Conservation (phyloP, 1,284 basidiomycete genomes). For the Earliella scabrosa region DNA sequence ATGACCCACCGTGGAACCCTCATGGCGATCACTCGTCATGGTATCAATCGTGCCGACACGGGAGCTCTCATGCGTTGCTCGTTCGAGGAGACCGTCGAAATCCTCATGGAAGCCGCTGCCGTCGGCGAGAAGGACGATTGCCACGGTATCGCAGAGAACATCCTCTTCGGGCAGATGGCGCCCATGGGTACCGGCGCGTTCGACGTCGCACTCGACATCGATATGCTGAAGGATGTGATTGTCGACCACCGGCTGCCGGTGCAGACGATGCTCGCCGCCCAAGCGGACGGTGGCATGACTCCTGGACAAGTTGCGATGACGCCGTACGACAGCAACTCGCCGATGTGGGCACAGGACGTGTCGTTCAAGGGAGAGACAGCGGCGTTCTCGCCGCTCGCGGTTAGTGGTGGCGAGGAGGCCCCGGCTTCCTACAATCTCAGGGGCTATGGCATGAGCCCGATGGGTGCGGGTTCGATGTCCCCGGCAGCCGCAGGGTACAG, state of each 20-base stretch:
- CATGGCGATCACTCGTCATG: conserved; percentile 99
- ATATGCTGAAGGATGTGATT: conserved; percentile 99
- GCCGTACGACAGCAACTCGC: conserved; percentile 92
- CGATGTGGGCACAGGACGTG: conserved; percentile 71
- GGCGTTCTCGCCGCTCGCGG: conserved; percentile 93
- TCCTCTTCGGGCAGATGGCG: conserved; percentile 98
- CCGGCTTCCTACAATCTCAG: conserved; percentile 70
- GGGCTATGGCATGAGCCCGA: conserved; percentile 83
- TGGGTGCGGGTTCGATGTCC: conserved; percentile 79
- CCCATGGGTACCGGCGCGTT: conserved; percentile 97
- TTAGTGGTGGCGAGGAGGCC: conserved; percentile 84
- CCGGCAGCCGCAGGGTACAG: conserved; percentile 80
- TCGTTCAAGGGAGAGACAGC: conserved; percentile 84
- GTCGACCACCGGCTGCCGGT: conserved; percentile 95
- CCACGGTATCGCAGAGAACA: conserved; percentile 97
- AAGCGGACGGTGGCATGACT: conserved; percentile 88
- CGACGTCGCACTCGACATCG: conserved; percentile 95
- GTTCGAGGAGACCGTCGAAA: conserved; percentile 99
- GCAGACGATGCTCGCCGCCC: conserved; percentile 81
- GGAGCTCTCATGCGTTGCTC: conserved; percentile 98
- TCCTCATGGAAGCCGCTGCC: conserved; percentile 97
- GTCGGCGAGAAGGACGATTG: conserved; percentile 99
- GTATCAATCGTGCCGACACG: conserved; percentile 98
- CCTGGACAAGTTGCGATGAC: conserved; percentile 93
- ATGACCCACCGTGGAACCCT: conserved; percentile 97